Evolutionary conservation across 805 yeast species (phyloP).

Genomic region (Limtongozyma cylindracea): DNA sequence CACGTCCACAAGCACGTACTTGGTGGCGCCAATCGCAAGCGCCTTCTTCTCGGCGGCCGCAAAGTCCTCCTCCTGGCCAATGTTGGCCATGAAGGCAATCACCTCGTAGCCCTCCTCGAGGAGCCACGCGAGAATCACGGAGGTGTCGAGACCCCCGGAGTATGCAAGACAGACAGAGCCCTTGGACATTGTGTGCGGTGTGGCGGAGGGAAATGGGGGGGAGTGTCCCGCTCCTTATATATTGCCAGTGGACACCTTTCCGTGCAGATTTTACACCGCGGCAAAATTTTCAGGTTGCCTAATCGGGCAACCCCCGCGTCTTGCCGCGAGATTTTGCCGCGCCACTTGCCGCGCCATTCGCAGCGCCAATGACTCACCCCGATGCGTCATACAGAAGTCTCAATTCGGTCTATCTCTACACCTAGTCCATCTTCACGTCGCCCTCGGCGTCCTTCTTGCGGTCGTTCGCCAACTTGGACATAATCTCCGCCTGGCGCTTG

Average conservation of each 20-base stretch:
- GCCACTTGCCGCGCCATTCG: too few species aligned
- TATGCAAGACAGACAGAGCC: slow-evolving; percentile 98
- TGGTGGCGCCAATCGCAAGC: slow-evolving; percentile 87
- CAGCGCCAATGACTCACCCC: too few species aligned
- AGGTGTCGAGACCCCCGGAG: slow-evolving; percentile 98
- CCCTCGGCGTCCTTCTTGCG: slow-evolving; percentile 5
- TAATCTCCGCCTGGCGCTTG: slow-evolving; percentile 56
- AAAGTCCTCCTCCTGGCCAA: slow-evolving; percentile 98
- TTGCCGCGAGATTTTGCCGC: too few species aligned
- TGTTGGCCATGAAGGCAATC: slow-evolving; percentile 92
- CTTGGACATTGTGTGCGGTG: slow-evolving; percentile 40
- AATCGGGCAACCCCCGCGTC: too few species aligned
- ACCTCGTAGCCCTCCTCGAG: slow-evolving; percentile 96
- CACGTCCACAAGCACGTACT: slow-evolving; percentile 83
- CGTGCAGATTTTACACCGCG: too few species aligned
- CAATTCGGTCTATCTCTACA: too few species aligned
- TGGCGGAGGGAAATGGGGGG: too few species aligned
- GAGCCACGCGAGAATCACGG: slow-evolving; percentile 94
- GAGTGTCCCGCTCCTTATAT: too few species aligned
- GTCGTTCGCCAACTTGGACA: slow-evolving; percentile 62
- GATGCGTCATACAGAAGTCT: too few species aligned
- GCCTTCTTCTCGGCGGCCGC: slow-evolving; percentile 95
- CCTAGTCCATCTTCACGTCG: too few species aligned
- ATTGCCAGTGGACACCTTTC: too few species aligned
- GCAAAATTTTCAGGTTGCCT: too few species aligned